A percentile compares a stretch with the other conserved stretches of the same genome.
These are phyloP conservation scores for Castanea mollissima DNA, from an alignment of 306 rosid species.

Conservation along the genomic window DNA sequence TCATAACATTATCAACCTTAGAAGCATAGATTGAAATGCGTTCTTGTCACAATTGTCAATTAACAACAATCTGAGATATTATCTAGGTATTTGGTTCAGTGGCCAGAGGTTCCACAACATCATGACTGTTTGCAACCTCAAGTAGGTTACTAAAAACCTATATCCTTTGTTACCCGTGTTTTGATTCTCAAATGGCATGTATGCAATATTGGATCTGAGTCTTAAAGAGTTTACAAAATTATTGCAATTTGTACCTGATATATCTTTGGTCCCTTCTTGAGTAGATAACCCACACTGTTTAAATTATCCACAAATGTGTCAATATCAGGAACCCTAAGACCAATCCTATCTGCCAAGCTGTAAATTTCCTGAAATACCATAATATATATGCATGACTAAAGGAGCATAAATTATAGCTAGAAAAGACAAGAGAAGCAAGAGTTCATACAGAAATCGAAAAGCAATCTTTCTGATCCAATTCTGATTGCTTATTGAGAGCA, in stretches of 20 bases:
- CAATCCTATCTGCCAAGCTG: slow-evolving; percentile 80
- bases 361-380: slow-evolving; percentile 78
- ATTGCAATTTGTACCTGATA: slow-evolving; percentile 59
- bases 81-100: neutral
- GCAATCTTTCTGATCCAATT: slow-evolving; percentile 77
- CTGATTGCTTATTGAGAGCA: slow-evolving; percentile 92
- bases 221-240: neutral
- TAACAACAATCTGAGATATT: neutral
- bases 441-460: slow-evolving; percentile 70
- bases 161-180: neutral
- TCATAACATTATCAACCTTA: neutral
- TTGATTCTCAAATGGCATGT: neutral
- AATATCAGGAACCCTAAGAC: slow-evolving; percentile 79
- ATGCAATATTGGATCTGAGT: neutral
- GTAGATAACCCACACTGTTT: slow-evolving; percentile 76
- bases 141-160: neutral
- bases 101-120: neutral
- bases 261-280: slow-evolving; percentile 86
- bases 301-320: slow-evolving; percentile 78
- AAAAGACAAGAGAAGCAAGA: slow-evolving; percentile 14
- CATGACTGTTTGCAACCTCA: neutral
- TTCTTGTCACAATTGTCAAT: neutral
- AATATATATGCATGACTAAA: neutral
- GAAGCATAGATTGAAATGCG: neutral
- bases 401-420: slow-evolving; percentile 1